phyloP scores from a whole-genome alignment of 306 rosid genomes.

The Purshia tridentata region DNA sequence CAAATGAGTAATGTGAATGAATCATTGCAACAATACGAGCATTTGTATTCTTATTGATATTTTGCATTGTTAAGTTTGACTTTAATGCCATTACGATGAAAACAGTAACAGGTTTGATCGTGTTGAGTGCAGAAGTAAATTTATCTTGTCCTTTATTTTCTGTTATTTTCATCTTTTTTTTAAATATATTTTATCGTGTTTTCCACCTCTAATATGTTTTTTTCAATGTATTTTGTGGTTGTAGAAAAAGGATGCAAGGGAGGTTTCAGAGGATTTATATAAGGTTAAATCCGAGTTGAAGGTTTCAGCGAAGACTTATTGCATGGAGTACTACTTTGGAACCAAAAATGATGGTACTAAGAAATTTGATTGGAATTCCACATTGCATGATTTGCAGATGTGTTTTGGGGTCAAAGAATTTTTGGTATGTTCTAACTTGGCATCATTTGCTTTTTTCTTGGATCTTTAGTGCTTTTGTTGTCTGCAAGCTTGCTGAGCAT shows the following conservation, averaged over 20 bases:
- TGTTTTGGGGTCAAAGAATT: constrained; percentile 92
- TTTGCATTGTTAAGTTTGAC: neutral
- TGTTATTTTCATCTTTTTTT: too few relatives aligned
- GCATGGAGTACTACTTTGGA: constrained; percentile 79
- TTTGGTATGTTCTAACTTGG: constrained; percentile 56
- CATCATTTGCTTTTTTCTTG: constrained; percentile 16
- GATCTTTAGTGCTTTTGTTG: constrained; percentile 7
- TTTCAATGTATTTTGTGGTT: constrained; percentile 21
- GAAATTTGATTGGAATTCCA: constrained; percentile 48
- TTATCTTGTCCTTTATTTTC: neutral
- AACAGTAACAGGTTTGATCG: neutral
- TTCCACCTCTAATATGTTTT: neutral
- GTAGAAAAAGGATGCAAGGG: constrained; percentile 78
- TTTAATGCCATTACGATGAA: neutral
- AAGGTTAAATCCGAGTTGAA: constrained; percentile 86
- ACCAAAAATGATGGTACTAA: constrained; percentile 51
- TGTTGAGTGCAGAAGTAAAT: neutral
- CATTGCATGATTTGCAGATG: constrained; percentile 74
- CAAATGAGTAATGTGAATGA: neutral
- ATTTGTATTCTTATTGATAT: neutral
- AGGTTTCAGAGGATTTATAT: constrained; percentile 51
- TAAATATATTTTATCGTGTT: neutral
- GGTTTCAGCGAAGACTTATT: constrained; percentile 68
- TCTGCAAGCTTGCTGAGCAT: constrained; percentile 23
- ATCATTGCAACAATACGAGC: neutral